Evolutionary conservation across 331 rosid genomes (phyloP).

Genomic region (Telfairia occidentalis): DNA sequence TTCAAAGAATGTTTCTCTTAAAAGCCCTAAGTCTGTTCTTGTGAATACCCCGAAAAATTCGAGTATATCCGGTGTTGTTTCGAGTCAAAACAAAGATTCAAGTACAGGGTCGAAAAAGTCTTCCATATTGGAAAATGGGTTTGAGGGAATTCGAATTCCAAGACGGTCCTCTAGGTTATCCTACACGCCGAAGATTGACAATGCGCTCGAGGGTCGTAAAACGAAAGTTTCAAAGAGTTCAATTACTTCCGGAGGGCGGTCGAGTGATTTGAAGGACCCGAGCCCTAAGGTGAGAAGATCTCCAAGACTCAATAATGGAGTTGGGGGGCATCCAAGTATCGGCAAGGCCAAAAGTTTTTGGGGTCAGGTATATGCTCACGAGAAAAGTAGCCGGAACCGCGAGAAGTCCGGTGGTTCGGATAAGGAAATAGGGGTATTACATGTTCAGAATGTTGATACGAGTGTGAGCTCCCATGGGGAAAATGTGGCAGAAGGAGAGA

Average conservation of each 20-base stretch:
- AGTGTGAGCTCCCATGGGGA: neutral
- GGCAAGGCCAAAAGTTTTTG: slow-evolving; percentile 21
- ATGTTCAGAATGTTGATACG: slow-evolving; percentile 4
- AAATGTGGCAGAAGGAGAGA: neutral
- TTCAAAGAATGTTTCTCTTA: neutral
- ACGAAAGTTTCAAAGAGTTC: slow-evolving; percentile 5
- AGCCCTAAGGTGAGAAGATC: slow-evolving; percentile 11
- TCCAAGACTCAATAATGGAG: neutral
- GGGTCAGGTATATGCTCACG: neutral
- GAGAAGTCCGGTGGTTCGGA: neutral
- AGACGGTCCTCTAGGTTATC: slow-evolving; percentile 40
- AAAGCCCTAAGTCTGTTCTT: neutral
- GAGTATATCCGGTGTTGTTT: neutral
- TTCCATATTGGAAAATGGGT: slow-evolving; percentile 17
- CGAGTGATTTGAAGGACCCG: neutral
- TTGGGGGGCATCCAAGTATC: slow-evolving; percentile 8
- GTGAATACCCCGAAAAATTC: slow-evolving; percentile 12
- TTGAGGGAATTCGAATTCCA: slow-evolving; percentile 10
- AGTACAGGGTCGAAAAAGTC: slow-evolving; percentile 21
- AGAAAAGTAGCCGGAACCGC: neutral
- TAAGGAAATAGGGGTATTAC: neutral
- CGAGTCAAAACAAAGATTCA: neutral
- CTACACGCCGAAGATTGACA: neutral
- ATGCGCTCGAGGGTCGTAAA: neutral
- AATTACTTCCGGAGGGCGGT: neutral